Base-by-base conservation (phyloP, 2,329 filamentous ascomycete genomes). In the Phyllosticta capitalensis region DNA sequence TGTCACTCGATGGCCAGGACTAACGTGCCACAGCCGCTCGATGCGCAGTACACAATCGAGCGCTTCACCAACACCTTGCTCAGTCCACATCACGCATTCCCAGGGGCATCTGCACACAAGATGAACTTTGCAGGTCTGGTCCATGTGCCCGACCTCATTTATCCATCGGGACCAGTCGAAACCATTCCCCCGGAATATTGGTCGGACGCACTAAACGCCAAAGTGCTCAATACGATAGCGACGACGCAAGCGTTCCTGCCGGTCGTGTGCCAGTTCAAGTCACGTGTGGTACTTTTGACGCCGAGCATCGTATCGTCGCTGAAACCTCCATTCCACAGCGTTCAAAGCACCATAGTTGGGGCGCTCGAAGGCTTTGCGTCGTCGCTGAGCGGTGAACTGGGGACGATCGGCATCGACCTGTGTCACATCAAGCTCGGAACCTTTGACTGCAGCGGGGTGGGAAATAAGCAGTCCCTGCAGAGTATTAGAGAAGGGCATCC, bases 351-450 rank as follows among this genome's bases (percentile, higher is more conserved):
- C 3, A 83, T 94, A n/a, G 88, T 88, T 65, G 87, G 88, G 20
- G 92, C 90, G 3, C 81, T 97, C n/a, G 85, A 89, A 12, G 89
- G 90, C 24, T 96, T 96, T 70, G 88, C 89, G 26, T 83, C 88
- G 55, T 89, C 90, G 0, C 80, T 97, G 10, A 82, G 88, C 14
- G 85, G 85, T 58, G 94, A 97, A 76, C 81, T 96, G 49, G 80
- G 82, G 3, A 85, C 89, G 3, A 79, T 94, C 38, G 82, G 81
- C 56, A 87, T 96, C 57, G 83, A 87, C 48, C 88, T 96, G 20
- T 88, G 88, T 1, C 90, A 96, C 69, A 81, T 99, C 71, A 90
- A 92, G 73, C 84, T 97, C 1, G 94, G 94, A 61, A 92, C 90
- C 21, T 90, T 99, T 70, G 92, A 97, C 73, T 85, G 92, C 66